phyloP scores from a whole-genome alignment of 352 stramenopile genomes.

The Pythium biforme region DNA sequence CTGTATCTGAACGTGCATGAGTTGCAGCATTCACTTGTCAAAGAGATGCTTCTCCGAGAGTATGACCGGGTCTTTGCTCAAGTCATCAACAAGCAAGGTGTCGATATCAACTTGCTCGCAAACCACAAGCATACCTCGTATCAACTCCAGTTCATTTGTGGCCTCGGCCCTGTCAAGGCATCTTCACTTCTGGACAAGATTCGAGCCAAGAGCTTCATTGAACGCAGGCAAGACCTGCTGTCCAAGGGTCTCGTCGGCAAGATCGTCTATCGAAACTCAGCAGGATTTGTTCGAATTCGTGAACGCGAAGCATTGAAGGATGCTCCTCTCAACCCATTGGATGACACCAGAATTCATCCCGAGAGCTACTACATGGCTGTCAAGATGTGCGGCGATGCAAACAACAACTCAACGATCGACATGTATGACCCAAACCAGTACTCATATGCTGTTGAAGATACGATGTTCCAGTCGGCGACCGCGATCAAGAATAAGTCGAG shows the following conservation, averaged over 20 bases:
- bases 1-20: slow-evolving; percentile 84
- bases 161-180: slow-evolving; percentile 81
- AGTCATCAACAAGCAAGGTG: slow-evolving; percentile 84
- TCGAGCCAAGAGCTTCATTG: slow-evolving; percentile 81
- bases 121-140: slow-evolving; percentile 89
- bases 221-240: slow-evolving; percentile 83
- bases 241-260: slow-evolving; percentile 82
- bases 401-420: slow-evolving; percentile 91
- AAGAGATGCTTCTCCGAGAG: slow-evolving; percentile 80
- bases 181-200: slow-evolving; percentile 79
- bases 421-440: slow-evolving; percentile 91
- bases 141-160: slow-evolving; percentile 86
- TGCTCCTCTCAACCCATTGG: slow-evolving; percentile 78
- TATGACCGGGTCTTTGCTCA: slow-evolving; percentile 88
- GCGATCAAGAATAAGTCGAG: slow-evolving; percentile 46
- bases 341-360: slow-evolving; percentile 87
- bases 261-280: slow-evolving; percentile 87
- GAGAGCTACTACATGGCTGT: slow-evolving; percentile 92
- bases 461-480: slow-evolving; percentile 88
- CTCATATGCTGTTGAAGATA: slow-evolving; percentile 89
- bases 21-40: slow-evolving; percentile 85
- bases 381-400: slow-evolving; percentile 89
- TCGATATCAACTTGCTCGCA: slow-evolving; percentile 88
- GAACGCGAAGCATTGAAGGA: slow-evolving; percentile 85
- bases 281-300: slow-evolving; percentile 85